Percentiles rank a stretch among this genome's conserved stretches.
Evolutionary conservation across 225 moss, liverwort and hornwort genomes (phyloP).

Genomic region (Physcomitrium patens): DNA sequence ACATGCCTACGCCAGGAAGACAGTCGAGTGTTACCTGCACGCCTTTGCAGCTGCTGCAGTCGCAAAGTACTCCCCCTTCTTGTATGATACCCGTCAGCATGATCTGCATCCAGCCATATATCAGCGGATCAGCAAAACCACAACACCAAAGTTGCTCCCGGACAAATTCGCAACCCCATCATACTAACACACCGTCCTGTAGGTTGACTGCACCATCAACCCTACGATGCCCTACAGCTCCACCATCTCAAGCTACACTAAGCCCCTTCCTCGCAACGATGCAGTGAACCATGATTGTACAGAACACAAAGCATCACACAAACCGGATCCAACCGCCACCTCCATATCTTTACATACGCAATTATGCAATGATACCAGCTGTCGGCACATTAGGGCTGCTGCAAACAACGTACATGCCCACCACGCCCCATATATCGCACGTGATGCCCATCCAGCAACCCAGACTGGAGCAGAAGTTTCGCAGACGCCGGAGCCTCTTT

Average conservation of each 20-base stretch:
- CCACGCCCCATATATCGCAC: slow-evolving; percentile 89
- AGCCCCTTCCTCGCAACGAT: neutral
- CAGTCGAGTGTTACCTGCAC: slow-evolving; percentile 52
- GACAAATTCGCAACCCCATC: slow-evolving; percentile 1
- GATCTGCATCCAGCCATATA: slow-evolving; percentile 45
- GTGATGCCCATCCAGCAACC: slow-evolving; percentile 82
- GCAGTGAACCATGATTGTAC: neutral
- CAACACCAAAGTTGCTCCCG: neutral
- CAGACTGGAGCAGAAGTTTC: slow-evolving; percentile 81
- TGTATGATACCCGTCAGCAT: slow-evolving; percentile 82
- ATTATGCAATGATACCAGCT: slow-evolving; percentile 20
- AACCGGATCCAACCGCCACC: neutral
- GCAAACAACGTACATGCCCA: slow-evolving; percentile 62
- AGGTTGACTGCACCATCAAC: neutral
- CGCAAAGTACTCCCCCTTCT: slow-evolving; percentile 72
- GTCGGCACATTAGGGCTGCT: slow-evolving; percentile 9
- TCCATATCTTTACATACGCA: slow-evolving; percentile 2
- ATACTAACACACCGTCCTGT: neutral
- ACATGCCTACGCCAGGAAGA: slow-evolving; percentile 12
- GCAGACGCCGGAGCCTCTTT: slow-evolving; percentile 90
- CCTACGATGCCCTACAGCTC: slow-evolving; percentile 16
- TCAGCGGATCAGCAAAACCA: neutral
- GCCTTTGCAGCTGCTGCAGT: slow-evolving; percentile 78
- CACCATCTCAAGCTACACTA: neutral
- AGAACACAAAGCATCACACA: neutral